Evolutionary conservation across 208 protist species (phyloP).

Genomic region (Trichomonas gallinae): DNA sequence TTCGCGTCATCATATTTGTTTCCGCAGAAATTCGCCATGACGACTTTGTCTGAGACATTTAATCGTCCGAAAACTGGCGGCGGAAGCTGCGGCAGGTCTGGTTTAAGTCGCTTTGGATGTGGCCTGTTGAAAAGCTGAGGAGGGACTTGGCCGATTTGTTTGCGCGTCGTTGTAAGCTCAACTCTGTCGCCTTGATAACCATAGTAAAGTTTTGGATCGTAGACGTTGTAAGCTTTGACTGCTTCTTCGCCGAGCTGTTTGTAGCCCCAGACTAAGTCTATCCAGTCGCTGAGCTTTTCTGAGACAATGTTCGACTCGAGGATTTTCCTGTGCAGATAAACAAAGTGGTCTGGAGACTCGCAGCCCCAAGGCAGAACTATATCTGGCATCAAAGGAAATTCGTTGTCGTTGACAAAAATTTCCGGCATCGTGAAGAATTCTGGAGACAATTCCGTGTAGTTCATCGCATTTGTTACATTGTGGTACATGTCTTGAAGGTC

Average conservation of each 20-base stretch:
- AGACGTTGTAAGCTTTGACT: neutral
- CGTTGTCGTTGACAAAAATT: neutral
- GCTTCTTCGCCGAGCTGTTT: neutral
- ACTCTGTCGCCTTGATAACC: neutral
- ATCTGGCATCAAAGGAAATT: conserved; percentile 44
- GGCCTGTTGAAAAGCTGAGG: neutral
- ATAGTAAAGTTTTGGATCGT: neutral
- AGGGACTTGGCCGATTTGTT: neutral
- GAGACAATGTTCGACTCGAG: conserved; percentile 64
- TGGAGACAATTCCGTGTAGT: neutral
- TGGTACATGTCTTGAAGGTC: neutral
- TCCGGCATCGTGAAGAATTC: neutral
- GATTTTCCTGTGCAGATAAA: conserved; percentile 10
- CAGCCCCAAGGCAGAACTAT: neutral
- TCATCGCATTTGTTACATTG: neutral
- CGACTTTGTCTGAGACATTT: neutral
- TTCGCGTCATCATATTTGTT: neutral
- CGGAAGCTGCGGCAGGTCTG: neutral
- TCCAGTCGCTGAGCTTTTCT: conserved; percentile 43
- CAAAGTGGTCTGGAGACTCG: neutral
- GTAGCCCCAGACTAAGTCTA: neutral
- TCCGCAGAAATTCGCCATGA: neutral
- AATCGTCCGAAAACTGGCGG: neutral
- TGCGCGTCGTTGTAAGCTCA: neutral
- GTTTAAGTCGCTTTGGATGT: neutral